Evolutionary conservation across 2,329 filamentous ascomycete genomes (phyloP), one percentile per base, ranked within the genome.

Genomic region (Hypoxylon sp.): DNA sequence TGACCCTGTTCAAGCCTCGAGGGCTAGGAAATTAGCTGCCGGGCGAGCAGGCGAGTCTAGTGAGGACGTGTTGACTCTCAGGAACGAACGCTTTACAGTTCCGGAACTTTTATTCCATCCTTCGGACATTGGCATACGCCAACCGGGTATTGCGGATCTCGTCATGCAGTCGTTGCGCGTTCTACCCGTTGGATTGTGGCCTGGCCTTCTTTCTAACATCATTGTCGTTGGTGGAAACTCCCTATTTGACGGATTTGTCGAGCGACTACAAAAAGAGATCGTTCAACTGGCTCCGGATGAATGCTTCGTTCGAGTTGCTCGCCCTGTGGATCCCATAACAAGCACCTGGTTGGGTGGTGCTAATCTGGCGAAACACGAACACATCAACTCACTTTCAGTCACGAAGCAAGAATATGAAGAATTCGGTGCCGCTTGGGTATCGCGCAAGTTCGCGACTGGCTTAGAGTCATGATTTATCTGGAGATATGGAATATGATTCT

Each of bases 341-440:
- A 93, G 90, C 70, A 93, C 92, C 0, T 99, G 95, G 95, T 81
- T 89, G 11, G 96, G 96, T 14, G 95, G 90, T n/a, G 91, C 92
- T 21, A 87, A 89, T 63, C 83, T 98, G 61, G 93, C 93, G 0
- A 87, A 82, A 55, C 90, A 94, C 73, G 84, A 85, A 45, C 85
- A 91, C 41, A 83, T 97, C 56, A 86, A 89, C 66, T 85, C 86
- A 52, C 80, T 94, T 11, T 86, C 89, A 1, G 92, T 98, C n/a
- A 96, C 93, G 0, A 93, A 92, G 77, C 87, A 92, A 67, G 93
- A 99, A 76, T 99, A 99, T 78, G 89, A 96, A 56, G 96, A 99
- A 79, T 82, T 94, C 75, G 96, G 96, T 7, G 88, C 87, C 60
- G 83, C 82, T 1, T 95, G 93, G 92, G 85, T 92, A 23, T 89